Percentiles rank a stretch among this genome's conserved stretches.
These are phyloP conservation scores for Eragrostis nindensis DNA, from an alignment of 176 grass and related monocot genomes.

Conservation along the genomic window DNA sequence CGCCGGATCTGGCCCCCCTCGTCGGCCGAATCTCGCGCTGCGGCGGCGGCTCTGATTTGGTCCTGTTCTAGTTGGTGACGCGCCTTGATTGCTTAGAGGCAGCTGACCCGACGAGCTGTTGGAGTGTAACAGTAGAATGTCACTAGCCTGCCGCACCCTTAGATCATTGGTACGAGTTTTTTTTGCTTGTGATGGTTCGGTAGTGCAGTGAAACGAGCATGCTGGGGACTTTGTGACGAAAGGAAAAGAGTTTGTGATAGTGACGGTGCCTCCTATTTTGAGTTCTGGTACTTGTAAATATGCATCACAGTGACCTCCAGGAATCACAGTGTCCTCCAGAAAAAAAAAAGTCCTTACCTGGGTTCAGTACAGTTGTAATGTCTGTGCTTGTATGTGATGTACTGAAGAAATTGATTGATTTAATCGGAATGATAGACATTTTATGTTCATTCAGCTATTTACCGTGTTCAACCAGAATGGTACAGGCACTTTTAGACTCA, in stretches of 20 bases:
- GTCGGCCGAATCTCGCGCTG: conserved; percentile 23
- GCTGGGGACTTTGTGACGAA: neutral
- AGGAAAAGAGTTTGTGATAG: neutral
- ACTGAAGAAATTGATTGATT: neutral
- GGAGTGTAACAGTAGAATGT: neutral
- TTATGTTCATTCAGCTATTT: neutral
- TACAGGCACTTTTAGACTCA: neutral
- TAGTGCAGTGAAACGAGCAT: conserved; percentile 1
- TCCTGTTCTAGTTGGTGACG: neutral
- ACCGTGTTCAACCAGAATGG: neutral
- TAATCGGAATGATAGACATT: neutral
- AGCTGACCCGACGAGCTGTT: neutral
- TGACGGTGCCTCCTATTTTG: neutral
- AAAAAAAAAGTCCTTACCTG: neutral
- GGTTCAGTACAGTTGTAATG: neutral
- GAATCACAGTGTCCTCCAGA: too few species aligned
- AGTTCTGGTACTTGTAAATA: neutral
- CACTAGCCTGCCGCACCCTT: neutral
- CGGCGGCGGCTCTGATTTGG: neutral
- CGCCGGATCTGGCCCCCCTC: conserved; percentile 23
- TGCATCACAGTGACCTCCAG: neutral
- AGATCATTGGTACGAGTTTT: neutral
- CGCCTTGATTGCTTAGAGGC: neutral
- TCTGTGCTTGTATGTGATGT: neutral
- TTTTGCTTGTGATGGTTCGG: neutral